phyloP scores from a whole-genome alignment of 192 early-diverging fungal species.

The Rhizophagus clarus region DNA sequence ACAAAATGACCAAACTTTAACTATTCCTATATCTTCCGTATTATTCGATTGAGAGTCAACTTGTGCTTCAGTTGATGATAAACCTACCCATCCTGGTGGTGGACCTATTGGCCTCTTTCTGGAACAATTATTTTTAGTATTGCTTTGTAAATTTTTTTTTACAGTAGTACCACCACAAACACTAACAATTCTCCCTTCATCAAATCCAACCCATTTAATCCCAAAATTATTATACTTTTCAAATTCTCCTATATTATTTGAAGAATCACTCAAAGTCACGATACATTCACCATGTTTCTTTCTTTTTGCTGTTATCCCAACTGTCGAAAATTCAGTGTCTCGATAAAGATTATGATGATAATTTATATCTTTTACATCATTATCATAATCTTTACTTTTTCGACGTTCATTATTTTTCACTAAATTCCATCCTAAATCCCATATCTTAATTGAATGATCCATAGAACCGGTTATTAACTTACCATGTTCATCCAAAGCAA shows the following conservation, averaged over 20 bases:
- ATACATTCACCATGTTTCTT: slow-evolving; percentile 20
- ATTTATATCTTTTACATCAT: background rate
- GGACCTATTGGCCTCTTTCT: background rate
- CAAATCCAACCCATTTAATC: slow-evolving; percentile 25
- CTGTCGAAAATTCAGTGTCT: background rate
- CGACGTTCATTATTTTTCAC: background rate
- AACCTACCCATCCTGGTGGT: slow-evolving; percentile 7
- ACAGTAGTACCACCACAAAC: background rate
- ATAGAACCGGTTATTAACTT: slow-evolving; percentile 46
- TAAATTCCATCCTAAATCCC: slow-evolving; percentile 40
- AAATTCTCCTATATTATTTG: background rate
- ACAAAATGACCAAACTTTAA: slow-evolving; percentile 32
- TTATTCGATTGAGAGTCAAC: background rate
- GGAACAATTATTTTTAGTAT: background rate
- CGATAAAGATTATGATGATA: background rate
- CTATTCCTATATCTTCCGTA: slow-evolving; percentile 6
- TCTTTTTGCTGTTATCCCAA: slow-evolving; percentile 10
- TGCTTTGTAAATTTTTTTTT: background rate
- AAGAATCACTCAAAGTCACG: slow-evolving; percentile 11
- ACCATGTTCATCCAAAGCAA: slow-evolving; percentile 46
- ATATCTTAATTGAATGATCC: slow-evolving; percentile 50
- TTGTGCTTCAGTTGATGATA: background rate
- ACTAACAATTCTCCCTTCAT: slow-evolving; percentile 24
- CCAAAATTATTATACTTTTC: background rate
- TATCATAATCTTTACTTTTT: background rate